phyloP scores from a whole-genome alignment of 257 asterid genomes.

The Plectranthus barbatus region DNA sequence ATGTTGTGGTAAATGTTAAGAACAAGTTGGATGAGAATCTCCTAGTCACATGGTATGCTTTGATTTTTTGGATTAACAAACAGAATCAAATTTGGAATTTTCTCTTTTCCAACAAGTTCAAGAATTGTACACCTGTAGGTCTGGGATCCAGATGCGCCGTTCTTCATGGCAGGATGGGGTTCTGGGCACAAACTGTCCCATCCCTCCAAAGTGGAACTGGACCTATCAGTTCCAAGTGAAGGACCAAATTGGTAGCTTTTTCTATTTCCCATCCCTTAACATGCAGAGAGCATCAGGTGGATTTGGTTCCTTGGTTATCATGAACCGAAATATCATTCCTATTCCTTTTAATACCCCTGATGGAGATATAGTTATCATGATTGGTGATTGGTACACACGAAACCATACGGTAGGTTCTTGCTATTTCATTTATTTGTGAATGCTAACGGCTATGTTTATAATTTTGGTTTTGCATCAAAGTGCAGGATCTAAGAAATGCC shows the following conservation, averaged over 20 bases:
- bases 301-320: conserved; percentile 63
- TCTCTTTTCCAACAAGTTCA: background rate
- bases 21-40: conserved; percentile 76
- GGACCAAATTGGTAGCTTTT: conserved; percentile 95
- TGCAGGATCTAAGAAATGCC: conserved; percentile 54
- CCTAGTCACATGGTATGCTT: conserved; percentile 69
- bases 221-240: conserved; percentile 93
- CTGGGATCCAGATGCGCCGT: conserved; percentile 93
- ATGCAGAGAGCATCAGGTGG: conserved; percentile 98
- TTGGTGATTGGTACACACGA: conserved; percentile 92
- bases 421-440: background rate
- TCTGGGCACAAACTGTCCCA: conserved; percentile 90
- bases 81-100: background rate
- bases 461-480: background rate
- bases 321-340: conserved; percentile 54
- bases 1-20: conserved; percentile 75
- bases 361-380: conserved; percentile 68
- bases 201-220: conserved; percentile 77
- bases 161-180: conserved; percentile 95
- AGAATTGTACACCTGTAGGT: conserved; percentile 36
- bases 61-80: background rate
- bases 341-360: conserved; percentile 74
- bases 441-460: background rate
- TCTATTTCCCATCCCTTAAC: conserved; percentile 75
- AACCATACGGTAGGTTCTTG: conserved; percentile 56